A percentile compares a stretch with the other conserved stretches of the same genome.
phyloP scores from a whole-genome alignment of 1,284 basidiomycete species.

The Pseudozyma pruni region DNA sequence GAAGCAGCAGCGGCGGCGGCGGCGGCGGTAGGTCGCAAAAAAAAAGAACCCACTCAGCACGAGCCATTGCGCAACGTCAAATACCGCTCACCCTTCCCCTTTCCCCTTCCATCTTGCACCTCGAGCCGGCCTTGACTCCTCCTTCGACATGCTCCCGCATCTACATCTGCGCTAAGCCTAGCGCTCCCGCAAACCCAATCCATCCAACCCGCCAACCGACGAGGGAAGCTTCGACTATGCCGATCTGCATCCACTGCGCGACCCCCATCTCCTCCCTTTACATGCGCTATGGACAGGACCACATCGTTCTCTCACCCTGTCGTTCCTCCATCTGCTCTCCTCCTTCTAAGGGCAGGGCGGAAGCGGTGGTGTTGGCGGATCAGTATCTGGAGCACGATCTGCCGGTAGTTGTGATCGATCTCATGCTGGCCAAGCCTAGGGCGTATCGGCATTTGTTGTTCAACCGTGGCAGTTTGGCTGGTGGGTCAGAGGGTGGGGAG shows the following conservation, averaged over 20 bases:
- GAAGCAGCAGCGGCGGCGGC: too few relatives aligned
- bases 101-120: too few relatives aligned
- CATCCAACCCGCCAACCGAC: neutral
- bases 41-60: too few relatives aligned
- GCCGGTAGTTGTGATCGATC: slow-evolving; percentile 80
- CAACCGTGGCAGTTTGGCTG: slow-evolving; percentile 72
- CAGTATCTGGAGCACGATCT: slow-evolving; percentile 88
- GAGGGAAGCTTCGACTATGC: slow-evolving; percentile 9
- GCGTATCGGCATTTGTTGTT: slow-evolving; percentile 91
- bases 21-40: too few relatives aligned
- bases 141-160: too few relatives aligned
- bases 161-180: neutral
- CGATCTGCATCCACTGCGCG: slow-evolving; percentile 49
- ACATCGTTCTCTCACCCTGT: slow-evolving; percentile 44
- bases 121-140: too few relatives aligned
- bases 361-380: slow-evolving; percentile 73
- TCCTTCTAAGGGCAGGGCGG: slow-evolving; percentile 65
- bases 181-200: neutral
- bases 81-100: too few relatives aligned
- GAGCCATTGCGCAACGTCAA: too few relatives aligned
- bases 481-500: too few relatives aligned
- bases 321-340: slow-evolving; percentile 12
- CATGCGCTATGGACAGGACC: slow-evolving; percentile 41
- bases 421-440: slow-evolving; percentile 84
- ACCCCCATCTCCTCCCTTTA: slow-evolving; percentile 35